phyloP scores from a whole-genome alignment of 495 filamentous ascomycete genomes.

The Entonaema liquescens region DNA sequence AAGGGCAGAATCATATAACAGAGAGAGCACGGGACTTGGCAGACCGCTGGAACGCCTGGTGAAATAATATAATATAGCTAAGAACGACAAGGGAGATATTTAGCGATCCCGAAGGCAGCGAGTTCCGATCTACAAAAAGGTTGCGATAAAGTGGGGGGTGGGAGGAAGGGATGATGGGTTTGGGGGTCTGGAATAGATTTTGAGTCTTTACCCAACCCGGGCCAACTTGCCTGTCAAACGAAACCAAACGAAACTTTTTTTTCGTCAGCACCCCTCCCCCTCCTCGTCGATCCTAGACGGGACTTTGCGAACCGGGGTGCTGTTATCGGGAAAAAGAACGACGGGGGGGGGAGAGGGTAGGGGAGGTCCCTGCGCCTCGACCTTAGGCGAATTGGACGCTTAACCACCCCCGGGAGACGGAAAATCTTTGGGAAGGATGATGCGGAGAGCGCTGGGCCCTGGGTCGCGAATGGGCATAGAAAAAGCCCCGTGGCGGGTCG shows the following conservation, averaged over 20 bases:
- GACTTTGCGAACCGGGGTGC: conserved; percentile 1
- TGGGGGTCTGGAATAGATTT: conserved; percentile 25
- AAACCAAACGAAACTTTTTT: neutral
- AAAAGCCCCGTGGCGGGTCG: neutral
- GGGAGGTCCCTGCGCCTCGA: conserved; percentile 27
- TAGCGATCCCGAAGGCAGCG: neutral
- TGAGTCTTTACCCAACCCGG: neutral
- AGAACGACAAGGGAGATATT: neutral
- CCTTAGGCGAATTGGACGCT: conserved; percentile 19
- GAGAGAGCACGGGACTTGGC: neutral
- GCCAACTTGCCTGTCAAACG: neutral
- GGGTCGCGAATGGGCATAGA: neutral
- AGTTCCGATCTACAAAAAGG: neutral
- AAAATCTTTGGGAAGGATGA: neutral
- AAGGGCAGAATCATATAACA: neutral
- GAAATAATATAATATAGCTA: neutral
- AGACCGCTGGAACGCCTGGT: neutral
- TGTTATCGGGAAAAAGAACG: neutral
- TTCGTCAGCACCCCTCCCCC: neutral
- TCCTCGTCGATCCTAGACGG: neutral
- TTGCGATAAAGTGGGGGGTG: neutral
- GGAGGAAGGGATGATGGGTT: neutral
- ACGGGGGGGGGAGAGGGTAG: conserved; percentile 7
- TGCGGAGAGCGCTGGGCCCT: neutral
- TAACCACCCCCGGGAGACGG: too few relatives aligned